Evolutionary conservation across 2,329 filamentous ascomycete species (phyloP), one percentile per base, ranked within the genome.

Genomic region (Alternaria atra): DNA sequence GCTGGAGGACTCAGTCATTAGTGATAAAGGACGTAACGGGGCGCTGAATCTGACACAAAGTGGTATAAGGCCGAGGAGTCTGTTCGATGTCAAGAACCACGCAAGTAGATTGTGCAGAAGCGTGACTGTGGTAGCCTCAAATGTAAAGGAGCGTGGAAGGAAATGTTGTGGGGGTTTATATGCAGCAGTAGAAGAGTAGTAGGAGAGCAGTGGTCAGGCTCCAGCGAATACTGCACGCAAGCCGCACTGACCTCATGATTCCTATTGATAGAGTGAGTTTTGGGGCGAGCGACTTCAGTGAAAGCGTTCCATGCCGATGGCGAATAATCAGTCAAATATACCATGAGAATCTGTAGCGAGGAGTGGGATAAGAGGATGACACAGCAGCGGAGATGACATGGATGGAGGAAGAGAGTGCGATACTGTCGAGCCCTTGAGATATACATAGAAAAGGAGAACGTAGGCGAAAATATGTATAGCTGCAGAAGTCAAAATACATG

Each of bases 241-340:
- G 3, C 20, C 6, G 40, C 40, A 43, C 40, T 25, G 30, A 34
- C 46, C 46, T n/a, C 12, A 9, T 48, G 12, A 2, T 32, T 6
- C 13, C 30, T 35, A 30, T 5, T 23, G 39, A 9, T 3, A 40
- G 17, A 2, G 17, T 9, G 39, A 40, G 17, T 23, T 9, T 23
- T 40, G 39, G n/a, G 1, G 39, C 17, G 9, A 23, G 17, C 15
- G 12, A 6, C 9, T 15, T 2, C 8, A 15, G 29, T 48, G 29
- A 48, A 48, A 23, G 29, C 39, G 23, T 42, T 32, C 5, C 17
- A 40, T 20, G n/a, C 1, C 9, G 9, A 17, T 13, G 10, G 30
- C 13, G 2, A 4, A 15, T 34, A 12, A 12, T 12, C 0, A 13
- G 8, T 4, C 3, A 1, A 8, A 5, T 10, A 5, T 0, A 12